Conservation (phyloP, 2,329 filamentous ascomycete species). For the Acarospora socialis region DNA sequence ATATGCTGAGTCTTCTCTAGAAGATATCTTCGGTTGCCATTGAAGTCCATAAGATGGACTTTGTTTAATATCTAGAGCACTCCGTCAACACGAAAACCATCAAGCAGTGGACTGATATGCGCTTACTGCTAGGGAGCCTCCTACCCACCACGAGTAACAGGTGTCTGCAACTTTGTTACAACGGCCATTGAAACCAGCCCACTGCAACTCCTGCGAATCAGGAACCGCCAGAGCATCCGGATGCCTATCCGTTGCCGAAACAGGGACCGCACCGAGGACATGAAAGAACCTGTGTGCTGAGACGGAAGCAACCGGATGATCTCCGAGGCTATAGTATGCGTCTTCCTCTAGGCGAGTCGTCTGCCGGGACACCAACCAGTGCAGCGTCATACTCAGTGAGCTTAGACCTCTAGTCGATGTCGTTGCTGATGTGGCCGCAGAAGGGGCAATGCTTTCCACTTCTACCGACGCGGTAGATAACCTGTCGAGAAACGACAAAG, state of each 20-base stretch:
- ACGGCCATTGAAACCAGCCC: slow-evolving; percentile 75
- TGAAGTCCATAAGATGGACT: slow-evolving; percentile 42
- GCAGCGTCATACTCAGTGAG: slow-evolving; percentile 26
- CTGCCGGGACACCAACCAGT: slow-evolving; percentile 51
- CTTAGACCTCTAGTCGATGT: slow-evolving; percentile 14
- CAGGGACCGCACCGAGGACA: slow-evolving; percentile 21
- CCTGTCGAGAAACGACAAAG: slow-evolving; percentile 60
- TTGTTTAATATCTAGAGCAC: slow-evolving; percentile 41
- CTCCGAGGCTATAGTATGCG: slow-evolving; percentile 33
- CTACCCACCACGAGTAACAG: slow-evolving; percentile 91
- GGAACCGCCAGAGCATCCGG: slow-evolving; percentile 2
- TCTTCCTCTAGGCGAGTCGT: slow-evolving; percentile 40
- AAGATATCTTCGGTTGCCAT: slow-evolving; percentile 59
- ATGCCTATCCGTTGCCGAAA: slow-evolving; percentile 1
- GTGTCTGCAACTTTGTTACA: slow-evolving; percentile 88
- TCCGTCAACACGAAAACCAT: slow-evolving; percentile 6
- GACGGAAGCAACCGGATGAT: slow-evolving; percentile 15
- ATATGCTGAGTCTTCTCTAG: slow-evolving; percentile 74
- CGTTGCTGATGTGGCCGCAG: slow-evolving; percentile 19
- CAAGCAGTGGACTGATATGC: background rate
- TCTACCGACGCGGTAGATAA: slow-evolving; percentile 26
- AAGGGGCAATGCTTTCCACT: slow-evolving; percentile 24
- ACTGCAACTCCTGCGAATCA: slow-evolving; percentile 24
- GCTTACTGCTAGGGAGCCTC: slow-evolving; percentile 43
- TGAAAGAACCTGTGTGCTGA: too few species aligned